Base-by-base conservation (phyloP, 1,284 basidiomycete genomes). In the Coniferiporia weirii region DNA sequence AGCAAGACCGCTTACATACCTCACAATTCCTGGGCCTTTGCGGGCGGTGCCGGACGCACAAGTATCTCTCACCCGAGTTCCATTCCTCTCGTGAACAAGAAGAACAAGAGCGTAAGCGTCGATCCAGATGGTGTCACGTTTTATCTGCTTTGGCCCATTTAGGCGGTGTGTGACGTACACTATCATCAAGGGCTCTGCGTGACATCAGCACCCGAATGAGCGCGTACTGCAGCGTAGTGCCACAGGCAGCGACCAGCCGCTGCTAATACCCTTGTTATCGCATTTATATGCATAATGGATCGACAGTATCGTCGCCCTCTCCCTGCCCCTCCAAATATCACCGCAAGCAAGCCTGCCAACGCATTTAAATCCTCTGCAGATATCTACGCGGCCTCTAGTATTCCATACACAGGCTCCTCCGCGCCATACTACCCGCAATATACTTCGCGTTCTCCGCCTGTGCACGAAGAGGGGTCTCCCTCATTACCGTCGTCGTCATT, bases 391-490 rank as follows among this genome's bases (percentile, higher is more conserved):
- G 67, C 73, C 32, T 72, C 78, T 1, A 5, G 27, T 27, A 78
- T 78, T 71, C 72, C 78, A 44, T 79, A 76, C 67, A 72, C 76
- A 27, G 27, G 27, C 51, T 59, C 65, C 40, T 65, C 67, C 27
- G 72, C 72, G 61, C 59, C 66, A 20, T 67, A 27, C 27, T 27
- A 70, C 46, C 66, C 70, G 56, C 49, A 48, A 6, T 62, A 59
- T 47, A 64, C 71, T 43, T 70, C 67, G 15, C 60, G 64, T 34
- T 65, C 66, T 52, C 69, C 77, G 64, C 64, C 72, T 36, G 75
- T 76, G 65, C 74, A 78, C 61, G 73, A 78, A 52, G 72, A 70
- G 49, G 65, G 63, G 46, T 69, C 73, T n/a, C 76, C 76, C 7
- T 79, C 79, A 57, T 72, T 27, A 27, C 27, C 27, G 27, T 27